Evolutionary conservation across 169 alveolate species (phyloP), one percentile per base, ranked within the genome.

Genomic region (Babesia divergens): DNA sequence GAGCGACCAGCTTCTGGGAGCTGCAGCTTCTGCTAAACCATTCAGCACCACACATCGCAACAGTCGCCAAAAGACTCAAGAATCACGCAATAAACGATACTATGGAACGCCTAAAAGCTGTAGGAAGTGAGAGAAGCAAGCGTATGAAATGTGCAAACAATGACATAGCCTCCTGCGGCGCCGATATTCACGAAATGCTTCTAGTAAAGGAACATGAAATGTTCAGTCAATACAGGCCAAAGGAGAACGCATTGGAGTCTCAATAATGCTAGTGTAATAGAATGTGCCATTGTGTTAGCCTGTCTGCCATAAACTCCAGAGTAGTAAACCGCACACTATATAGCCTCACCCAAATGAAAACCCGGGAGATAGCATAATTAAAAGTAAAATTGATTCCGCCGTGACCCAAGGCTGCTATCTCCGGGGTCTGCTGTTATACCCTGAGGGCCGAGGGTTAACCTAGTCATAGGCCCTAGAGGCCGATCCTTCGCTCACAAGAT

Each of bases 1-100:
- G 72, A n/a, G 75, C 52, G 26, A 59, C 75, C 28, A 51, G 70
- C 43, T 70, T 29, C 79, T 80, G 88, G 88, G 83, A 80, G 51
- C 20, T 80, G 35, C 64, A 29, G 37, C 65, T 70, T 16, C 50
- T 80, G 42, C 16, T n/a, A 26, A 44, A 37, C 35, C 88, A 80
- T 37, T 24, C 43, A 11, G 35, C 53, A 24, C 76, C 76, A 14
- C 35, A 58, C 2, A 28, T 80, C 22, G 65, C 50, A 6, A 32
- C 18, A 0, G 5, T 3, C 20, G 26, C 51, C 56, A 1, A 35
- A 40, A 18, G 24, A 20, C 77, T 51, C 46, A 32, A 8, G 44
- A 18, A 34, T 14, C 65, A 66, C 2, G 53, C 50, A 31, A 6
- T 14, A 5, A 32, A 46, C 7, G 52, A 54, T 13, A 28, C 55